Evolutionary conservation across 106 monocot genomes (phyloP).

Genomic region (Platanthera zijinensis): DNA sequence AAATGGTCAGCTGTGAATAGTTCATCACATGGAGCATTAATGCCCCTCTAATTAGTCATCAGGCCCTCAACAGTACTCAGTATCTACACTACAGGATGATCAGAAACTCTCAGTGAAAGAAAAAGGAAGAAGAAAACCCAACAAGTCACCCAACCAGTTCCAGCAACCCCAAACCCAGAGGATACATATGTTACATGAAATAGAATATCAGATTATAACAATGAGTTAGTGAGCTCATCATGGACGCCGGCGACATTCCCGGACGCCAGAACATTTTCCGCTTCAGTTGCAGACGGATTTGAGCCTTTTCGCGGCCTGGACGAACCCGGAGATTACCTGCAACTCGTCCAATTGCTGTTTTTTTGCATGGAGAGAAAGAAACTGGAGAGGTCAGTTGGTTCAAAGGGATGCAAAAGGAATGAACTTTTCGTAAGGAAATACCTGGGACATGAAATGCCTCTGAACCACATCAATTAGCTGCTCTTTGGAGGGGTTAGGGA

Average conservation of each 20-base stretch:
- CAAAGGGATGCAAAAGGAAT: conserved; percentile 1
- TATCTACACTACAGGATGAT: conserved; percentile 8
- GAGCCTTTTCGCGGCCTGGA: conserved; percentile 53
- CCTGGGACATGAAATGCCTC: conserved; percentile 82
- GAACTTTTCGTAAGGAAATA: not conserved
- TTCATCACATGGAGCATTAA: conserved; percentile 4
- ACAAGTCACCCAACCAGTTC: conserved; percentile 7
- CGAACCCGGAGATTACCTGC: conserved; percentile 61
- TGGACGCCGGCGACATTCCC: not conserved
- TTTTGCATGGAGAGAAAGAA: conserved; percentile 9
- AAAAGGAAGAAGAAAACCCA: not conserved
- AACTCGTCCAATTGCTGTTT: conserved; percentile 61
- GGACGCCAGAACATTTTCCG: not conserved
- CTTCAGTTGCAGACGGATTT: conserved; percentile 40
- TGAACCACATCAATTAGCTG: conserved; percentile 70
- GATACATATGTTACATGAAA: conserved; percentile 9
- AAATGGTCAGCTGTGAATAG: not conserved
- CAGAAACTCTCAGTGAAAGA: not conserved
- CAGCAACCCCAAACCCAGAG: conserved; percentile 2
- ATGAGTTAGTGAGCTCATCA: conserved; percentile 9
- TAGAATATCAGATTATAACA: conserved; percentile 3
- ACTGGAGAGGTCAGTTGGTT: not conserved
- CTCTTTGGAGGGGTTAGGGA: conserved; percentile 78
- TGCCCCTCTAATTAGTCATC: not conserved
- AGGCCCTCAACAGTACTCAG: not conserved